phyloP scores from a whole-genome alignment of 129 eudicot species.

The Helianthus tuberosus region DNA sequence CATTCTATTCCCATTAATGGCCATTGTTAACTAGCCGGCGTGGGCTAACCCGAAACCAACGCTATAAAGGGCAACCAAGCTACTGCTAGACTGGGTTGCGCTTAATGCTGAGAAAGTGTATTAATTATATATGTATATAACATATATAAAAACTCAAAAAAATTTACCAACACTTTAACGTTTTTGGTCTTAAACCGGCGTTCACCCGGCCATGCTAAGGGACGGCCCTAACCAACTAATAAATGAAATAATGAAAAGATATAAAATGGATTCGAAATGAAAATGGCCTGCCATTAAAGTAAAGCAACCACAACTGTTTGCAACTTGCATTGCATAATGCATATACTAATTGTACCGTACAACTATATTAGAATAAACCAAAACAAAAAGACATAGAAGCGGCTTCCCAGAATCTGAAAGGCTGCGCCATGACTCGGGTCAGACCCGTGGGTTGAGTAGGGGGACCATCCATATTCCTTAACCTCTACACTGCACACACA shows the following conservation, averaged over 20 bases:
- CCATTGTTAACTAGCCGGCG: no score
- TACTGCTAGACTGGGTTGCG: no score
- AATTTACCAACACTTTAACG: no score
- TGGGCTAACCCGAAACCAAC: no score
- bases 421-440: constrained; percentile 29
- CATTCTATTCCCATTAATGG: no score
- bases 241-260: not conserved
- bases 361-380: not conserved
- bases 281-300: constrained; percentile 24
- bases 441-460: constrained; percentile 25
- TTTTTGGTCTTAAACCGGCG: no score
- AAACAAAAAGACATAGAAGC: not conserved
- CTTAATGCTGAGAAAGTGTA: no score
- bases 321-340: constrained; percentile 35
- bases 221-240: no score
- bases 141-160: no score
- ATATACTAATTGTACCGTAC: constrained; percentile 30
- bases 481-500: not conserved
- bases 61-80: no score
- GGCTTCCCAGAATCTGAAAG: constrained; percentile 37
- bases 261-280: constrained; percentile 9
- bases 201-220: no score
- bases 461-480: constrained; percentile 28
- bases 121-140: no score
- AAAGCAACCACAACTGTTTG: not conserved